A percentile compares a stretch with the other conserved stretches of the same genome.
These are phyloP conservation scores for Ogataea siamensis DNA, from an alignment of 805 yeast species.

Conservation along the genomic window DNA sequence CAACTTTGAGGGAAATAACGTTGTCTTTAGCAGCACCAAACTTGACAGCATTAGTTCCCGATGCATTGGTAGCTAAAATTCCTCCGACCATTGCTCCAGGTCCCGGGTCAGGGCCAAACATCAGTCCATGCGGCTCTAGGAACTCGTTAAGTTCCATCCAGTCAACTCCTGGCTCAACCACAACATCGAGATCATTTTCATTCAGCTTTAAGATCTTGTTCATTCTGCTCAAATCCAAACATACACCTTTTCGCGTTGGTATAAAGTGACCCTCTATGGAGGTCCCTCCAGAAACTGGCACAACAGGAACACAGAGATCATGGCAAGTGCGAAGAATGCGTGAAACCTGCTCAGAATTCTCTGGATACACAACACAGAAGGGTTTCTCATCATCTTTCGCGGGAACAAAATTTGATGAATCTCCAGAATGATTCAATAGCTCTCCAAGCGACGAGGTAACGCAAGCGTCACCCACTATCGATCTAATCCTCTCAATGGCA, in stretches of 20 bases:
- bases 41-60: slow-evolving; percentile 75
- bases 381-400: slow-evolving; percentile 32
- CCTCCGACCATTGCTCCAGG: slow-evolving; percentile 82
- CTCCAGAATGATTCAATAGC: slow-evolving; percentile 31
- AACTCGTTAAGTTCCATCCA: slow-evolving; percentile 68
- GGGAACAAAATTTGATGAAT: slow-evolving; percentile 33
- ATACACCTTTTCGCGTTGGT: slow-evolving; percentile 63
- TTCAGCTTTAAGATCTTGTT: slow-evolving; percentile 55
- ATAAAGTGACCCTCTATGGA: slow-evolving; percentile 77
- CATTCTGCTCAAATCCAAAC: slow-evolving; percentile 62
- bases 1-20: slow-evolving; percentile 65
- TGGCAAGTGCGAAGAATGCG: slow-evolving; percentile 61
- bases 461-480: slow-evolving; percentile 53
- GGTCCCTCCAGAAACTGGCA: slow-evolving; percentile 75
- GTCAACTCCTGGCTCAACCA: slow-evolving; percentile 77
- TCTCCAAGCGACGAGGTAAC: slow-evolving; percentile 41
- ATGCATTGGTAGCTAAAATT: slow-evolving; percentile 70
- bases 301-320: slow-evolving; percentile 60
- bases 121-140: slow-evolving; percentile 45
- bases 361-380: slow-evolving; percentile 57
- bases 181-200: slow-evolving; percentile 64
- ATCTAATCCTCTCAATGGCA: slow-evolving; percentile 55
- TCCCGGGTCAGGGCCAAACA: slow-evolving; percentile 77
- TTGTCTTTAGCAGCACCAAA: slow-evolving; percentile 81
- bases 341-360: slow-evolving; percentile 64